Conservation (phyloP, 1,139 yeast species). For the Hemisphaericaspora subhashii region DNA sequence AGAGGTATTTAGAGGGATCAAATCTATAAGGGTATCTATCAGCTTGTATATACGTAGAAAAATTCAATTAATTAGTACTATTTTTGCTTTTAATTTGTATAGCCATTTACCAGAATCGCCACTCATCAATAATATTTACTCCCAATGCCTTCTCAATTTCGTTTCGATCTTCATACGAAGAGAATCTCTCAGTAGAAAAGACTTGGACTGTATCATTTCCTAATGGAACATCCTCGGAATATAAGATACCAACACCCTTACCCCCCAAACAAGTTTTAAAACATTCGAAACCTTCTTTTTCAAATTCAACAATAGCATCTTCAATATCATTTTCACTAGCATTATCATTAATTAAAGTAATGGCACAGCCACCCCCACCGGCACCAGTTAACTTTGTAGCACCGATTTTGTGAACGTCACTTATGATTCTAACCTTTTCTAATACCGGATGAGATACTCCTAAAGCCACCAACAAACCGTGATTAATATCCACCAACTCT, state of each 20-base stretch:
- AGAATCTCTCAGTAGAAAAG: conserved; percentile 38
- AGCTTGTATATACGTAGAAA: conserved; percentile 3
- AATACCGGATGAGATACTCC: conserved; percentile 93
- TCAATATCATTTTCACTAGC: conserved; percentile 29
- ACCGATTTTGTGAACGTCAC: conserved; percentile 67
- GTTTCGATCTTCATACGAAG: conserved; percentile 35
- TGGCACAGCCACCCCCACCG: conserved; percentile 99
- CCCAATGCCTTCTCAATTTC: conserved; percentile 52
- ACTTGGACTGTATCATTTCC: conserved; percentile 14
- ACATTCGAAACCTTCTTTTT: conserved; percentile 66
- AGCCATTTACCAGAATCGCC: conserved; percentile 70
- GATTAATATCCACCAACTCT: conserved; percentile 79
- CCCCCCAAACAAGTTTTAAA: conserved; percentile 87
- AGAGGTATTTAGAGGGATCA: conserved; percentile 70
- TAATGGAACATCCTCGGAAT: conserved; percentile 21
- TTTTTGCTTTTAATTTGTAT: not conserved
- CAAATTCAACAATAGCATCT: conserved; percentile 37
- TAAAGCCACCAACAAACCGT: conserved; percentile 78
- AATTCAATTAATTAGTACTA: no score
- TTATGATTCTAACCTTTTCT: conserved; percentile 65
- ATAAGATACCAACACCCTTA: conserved; percentile 70
- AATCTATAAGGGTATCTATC: not conserved
- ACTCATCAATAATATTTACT: conserved; percentile 38
- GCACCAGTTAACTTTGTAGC: conserved; percentile 96
- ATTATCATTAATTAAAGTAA: conserved; percentile 68